Evolutionary conservation across 371 early-diverging fungal species (phyloP).

Genomic region (Coemansia sp.): DNA sequence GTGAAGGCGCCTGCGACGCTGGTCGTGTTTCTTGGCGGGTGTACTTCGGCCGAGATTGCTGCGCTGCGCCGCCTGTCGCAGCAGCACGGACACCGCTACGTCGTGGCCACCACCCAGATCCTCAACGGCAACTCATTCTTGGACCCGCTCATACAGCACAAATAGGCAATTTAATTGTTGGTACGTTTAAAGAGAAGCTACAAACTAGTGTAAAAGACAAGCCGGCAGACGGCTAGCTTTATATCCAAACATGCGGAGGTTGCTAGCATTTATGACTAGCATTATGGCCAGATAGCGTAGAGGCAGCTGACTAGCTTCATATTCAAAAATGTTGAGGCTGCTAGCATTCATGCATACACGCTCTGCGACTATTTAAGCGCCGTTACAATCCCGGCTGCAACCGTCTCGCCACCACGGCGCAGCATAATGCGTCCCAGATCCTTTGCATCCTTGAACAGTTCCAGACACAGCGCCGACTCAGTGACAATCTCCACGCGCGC

Average conservation of each 20-base stretch:
- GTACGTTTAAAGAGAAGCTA: neutral
- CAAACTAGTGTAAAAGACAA: neutral
- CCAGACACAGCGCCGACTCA: slow-evolving; percentile 77
- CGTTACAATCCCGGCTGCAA: slow-evolving; percentile 89
- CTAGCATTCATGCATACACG: too few species aligned
- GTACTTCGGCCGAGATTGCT: slow-evolving; percentile 88
- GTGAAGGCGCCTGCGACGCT: slow-evolving; percentile 71
- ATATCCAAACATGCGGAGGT: too few species aligned
- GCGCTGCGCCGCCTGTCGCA: slow-evolving; percentile 82
- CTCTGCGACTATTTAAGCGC: slow-evolving; percentile 47
- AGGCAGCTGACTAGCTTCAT: too few species aligned
- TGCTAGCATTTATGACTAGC: too few species aligned
- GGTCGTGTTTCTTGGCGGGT: slow-evolving; percentile 94
- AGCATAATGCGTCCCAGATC: slow-evolving; percentile 89
- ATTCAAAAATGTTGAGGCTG: too few species aligned
- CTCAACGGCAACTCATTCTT: slow-evolving; percentile 79
- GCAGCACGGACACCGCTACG: slow-evolving; percentile 74
- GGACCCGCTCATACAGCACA: slow-evolving; percentile 50
- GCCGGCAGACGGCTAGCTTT: neutral
- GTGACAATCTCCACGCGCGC: slow-evolving; percentile 80
- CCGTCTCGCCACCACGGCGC: slow-evolving; percentile 79
- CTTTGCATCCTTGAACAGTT: slow-evolving; percentile 79
- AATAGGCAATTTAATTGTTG: neutral
- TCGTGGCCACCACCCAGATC: slow-evolving; percentile 84
- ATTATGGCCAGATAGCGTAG: too few species aligned